Evolutionary conservation across 75 land plant species (phyloP).

Genomic region (Selaginella tamariscina): DNA sequence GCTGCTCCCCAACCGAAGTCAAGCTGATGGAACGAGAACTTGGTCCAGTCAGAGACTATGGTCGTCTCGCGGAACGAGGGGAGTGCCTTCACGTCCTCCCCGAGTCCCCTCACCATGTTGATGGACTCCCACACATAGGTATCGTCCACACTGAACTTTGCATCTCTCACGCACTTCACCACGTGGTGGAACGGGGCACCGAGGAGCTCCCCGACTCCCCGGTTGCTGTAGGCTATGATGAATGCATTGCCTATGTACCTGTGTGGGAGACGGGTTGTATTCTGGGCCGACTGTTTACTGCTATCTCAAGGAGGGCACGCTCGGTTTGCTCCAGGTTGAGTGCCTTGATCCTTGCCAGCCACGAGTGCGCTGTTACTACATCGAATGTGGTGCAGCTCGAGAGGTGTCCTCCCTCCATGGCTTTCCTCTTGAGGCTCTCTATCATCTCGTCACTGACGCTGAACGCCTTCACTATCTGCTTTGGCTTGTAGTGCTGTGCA

Average conservation of each 20-base stretch:
- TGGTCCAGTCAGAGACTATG: conserved; percentile 6
- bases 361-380: background rate
- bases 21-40: background rate
- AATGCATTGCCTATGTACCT: conserved; percentile 7
- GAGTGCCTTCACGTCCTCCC: background rate
- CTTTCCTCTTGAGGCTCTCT: background rate
- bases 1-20: conserved; percentile 10
- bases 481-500: background rate
- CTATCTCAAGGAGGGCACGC: background rate
- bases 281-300: background rate
- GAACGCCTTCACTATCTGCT: background rate
- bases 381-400: background rate
- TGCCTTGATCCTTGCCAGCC: conserved; percentile 8
- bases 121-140: conserved; percentile 1
- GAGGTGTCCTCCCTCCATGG: background rate
- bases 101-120: background rate
- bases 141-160: background rate
- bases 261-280: background rate
- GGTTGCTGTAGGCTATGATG: conserved; percentile 6
- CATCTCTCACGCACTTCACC: background rate
- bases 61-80: conserved; percentile 8
- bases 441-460: conserved; percentile 2
- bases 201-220: background rate
- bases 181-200: background rate
- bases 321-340: background rate